A percentile compares a stretch with the other conserved stretches of the same genome.
Conservation (phyloP, 192 early-diverging fungal species). For the Backusella morwellensis region DNA sequence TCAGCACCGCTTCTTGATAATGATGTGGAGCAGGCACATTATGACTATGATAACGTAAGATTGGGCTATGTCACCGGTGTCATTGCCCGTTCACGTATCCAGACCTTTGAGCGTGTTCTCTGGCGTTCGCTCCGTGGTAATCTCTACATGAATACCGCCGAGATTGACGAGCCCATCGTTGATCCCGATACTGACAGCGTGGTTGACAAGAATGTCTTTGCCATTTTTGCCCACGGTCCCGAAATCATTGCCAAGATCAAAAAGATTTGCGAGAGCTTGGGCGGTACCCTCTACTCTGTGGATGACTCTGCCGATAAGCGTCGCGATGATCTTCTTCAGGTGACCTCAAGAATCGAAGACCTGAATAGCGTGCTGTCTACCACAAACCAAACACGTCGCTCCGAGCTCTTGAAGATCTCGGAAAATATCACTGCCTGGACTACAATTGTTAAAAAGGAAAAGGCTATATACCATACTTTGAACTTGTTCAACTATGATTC, state of each 20-base stretch:
- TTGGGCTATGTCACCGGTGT: constrained; percentile 95
- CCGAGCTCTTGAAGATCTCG: constrained; percentile 83
- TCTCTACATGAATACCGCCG: constrained; percentile 92
- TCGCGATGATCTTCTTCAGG: constrained; percentile 75
- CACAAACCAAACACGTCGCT: constrained; percentile 78
- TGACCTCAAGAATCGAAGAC: constrained; percentile 87
- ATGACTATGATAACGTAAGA: constrained; percentile 42
- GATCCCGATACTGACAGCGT: constrained; percentile 88
- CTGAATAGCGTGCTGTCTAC: constrained; percentile 76
- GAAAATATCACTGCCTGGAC: constrained; percentile 88
- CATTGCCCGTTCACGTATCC: constrained; percentile 77
- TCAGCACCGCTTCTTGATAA: constrained; percentile 58
- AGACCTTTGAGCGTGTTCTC: constrained; percentile 92
- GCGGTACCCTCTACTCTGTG: constrained; percentile 92
- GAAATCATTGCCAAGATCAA: constrained; percentile 87
- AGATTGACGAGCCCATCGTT: constrained; percentile 91
- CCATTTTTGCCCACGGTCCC: constrained; percentile 96
- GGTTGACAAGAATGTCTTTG: constrained; percentile 96
- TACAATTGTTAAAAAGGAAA: constrained; percentile 93
- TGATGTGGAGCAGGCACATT: constrained; percentile 48
- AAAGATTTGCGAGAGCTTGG: constrained; percentile 94
- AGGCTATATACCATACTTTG: constrained; percentile 95
- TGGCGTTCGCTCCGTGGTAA: constrained; percentile 98
- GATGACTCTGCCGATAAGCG: constrained; percentile 83
- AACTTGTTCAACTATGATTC: constrained; percentile 95